These are phyloP conservation scores for Epichloe gansuensis DNA, from an alignment of 2,329 filamentous ascomycete species.

Conservation along the genomic window DNA sequence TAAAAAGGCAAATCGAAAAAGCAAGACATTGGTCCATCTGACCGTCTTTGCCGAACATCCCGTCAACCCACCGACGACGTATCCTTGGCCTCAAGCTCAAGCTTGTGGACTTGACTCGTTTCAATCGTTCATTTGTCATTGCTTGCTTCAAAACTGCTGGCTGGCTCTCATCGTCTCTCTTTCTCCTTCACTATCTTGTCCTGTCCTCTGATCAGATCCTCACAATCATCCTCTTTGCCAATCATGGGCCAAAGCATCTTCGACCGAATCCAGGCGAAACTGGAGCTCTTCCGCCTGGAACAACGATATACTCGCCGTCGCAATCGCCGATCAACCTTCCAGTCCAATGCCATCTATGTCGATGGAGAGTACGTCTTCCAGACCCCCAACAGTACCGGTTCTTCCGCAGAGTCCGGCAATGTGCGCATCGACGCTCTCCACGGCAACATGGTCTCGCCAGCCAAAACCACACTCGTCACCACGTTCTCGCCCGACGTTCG, in stretches of 20 bases:
- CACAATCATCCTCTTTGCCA: slow-evolving; percentile 8
- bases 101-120: neutral
- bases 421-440: slow-evolving; percentile 24
- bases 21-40: neutral
- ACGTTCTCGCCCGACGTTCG: slow-evolving; percentile 12
- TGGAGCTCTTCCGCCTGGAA: slow-evolving; percentile 90
- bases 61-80: neutral
- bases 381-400: slow-evolving; percentile 45
- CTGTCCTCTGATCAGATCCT: neutral
- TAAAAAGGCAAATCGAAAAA: neutral
- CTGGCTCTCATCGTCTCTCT: neutral
- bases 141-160: neutral
- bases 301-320: slow-evolving; percentile 88
- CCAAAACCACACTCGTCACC: slow-evolving; percentile 9
- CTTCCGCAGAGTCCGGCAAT: slow-evolving; percentile 34
- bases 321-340: slow-evolving; percentile 73
- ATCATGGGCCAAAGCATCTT: slow-evolving; percentile 40
- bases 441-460: slow-evolving; percentile 18
- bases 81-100: neutral
- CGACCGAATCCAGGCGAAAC: slow-evolving; percentile 50
- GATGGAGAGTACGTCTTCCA: slow-evolving; percentile 91
- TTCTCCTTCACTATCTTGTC: slow-evolving; percentile 1
- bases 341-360: slow-evolving; percentile 80
- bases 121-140: neutral
- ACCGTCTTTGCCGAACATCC: neutral